Percentiles rank a stretch among this genome's conserved stretches.
Conservation (phyloP, 2,329 filamentous ascomycete genomes). For the Chaetomium globosum region DNA sequence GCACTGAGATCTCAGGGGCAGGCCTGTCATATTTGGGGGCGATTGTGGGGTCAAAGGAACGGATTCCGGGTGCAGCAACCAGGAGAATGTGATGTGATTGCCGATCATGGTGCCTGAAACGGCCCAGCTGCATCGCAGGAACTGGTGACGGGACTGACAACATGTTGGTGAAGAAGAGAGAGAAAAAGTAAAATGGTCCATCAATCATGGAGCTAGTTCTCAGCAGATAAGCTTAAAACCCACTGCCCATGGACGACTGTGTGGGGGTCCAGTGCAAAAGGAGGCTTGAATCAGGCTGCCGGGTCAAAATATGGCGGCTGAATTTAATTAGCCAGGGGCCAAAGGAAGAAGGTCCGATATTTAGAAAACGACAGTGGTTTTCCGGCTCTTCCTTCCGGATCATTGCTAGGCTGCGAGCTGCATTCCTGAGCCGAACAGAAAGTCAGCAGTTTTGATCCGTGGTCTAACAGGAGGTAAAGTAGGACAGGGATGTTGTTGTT, state of each 20-base stretch:
- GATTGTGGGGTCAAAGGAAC: not conserved
- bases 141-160: not conserved
- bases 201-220: not conserved
- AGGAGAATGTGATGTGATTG: not conserved
- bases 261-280: not conserved
- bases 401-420: not conserved
- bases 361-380: not conserved
- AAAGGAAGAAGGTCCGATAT: conserved; percentile 6
- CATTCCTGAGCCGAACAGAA: not conserved
- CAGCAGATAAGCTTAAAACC: not conserved
- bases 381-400: conserved; percentile 9
- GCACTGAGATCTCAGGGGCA: not conserved
- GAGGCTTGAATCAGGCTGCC: not conserved
- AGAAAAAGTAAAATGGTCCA: not conserved
- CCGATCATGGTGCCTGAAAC: not conserved
- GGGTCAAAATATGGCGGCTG: not conserved
- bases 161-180: not conserved
- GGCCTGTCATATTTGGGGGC: not conserved
- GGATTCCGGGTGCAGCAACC: not conserved
- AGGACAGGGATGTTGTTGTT: not conserved
- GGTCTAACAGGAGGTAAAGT: too few relatives aligned
- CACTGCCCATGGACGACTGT: not conserved
- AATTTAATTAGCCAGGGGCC: conserved; percentile 12
- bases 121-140: not conserved
- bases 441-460: too few relatives aligned